phyloP scores from a whole-genome alignment of 371 early-diverging fungal genomes.

The Actinomucor elegans region DNA sequence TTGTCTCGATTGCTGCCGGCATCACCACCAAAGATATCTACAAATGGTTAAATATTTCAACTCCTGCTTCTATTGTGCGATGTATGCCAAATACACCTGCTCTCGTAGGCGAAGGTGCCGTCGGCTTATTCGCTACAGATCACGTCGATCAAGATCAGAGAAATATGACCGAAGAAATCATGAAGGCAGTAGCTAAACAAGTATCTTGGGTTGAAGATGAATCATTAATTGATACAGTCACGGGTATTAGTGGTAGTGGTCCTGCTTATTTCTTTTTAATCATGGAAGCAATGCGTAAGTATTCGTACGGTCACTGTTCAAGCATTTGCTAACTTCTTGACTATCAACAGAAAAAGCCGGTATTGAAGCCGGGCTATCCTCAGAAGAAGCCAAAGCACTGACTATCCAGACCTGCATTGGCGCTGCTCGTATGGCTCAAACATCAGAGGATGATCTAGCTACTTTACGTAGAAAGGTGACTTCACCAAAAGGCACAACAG shows the following conservation, averaged over 20 bases:
- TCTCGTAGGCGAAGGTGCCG: constrained; percentile 83
- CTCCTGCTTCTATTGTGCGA: constrained; percentile 67
- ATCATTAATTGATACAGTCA: constrained; percentile 81
- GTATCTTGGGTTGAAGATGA: constrained; percentile 83
- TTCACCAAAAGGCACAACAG: constrained; percentile 92
- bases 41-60: constrained; percentile 62
- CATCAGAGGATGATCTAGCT: constrained; percentile 69
- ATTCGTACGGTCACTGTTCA: neutral
- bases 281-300: constrained; percentile 80
- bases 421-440: constrained; percentile 83
- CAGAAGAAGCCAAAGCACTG: constrained; percentile 74
- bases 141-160: constrained; percentile 63
- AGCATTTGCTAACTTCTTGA: neutral
- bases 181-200: constrained; percentile 73
- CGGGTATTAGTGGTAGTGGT: constrained; percentile 85
- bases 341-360: constrained; percentile 67
- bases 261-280: constrained; percentile 95
- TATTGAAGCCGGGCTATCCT: constrained; percentile 73
- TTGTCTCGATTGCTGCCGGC: constrained; percentile 92
- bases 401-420: constrained; percentile 90
- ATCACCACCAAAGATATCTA: constrained; percentile 73
- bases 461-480: constrained; percentile 86
- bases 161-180: constrained; percentile 60
- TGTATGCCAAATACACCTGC: constrained; percentile 97
- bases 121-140: constrained; percentile 78